A percentile compares a stretch with the other conserved stretches of the same genome.
phyloP scores from a whole-genome alignment of 495 filamentous ascomycete species.

The Aspergillus cavernicola region DNA sequence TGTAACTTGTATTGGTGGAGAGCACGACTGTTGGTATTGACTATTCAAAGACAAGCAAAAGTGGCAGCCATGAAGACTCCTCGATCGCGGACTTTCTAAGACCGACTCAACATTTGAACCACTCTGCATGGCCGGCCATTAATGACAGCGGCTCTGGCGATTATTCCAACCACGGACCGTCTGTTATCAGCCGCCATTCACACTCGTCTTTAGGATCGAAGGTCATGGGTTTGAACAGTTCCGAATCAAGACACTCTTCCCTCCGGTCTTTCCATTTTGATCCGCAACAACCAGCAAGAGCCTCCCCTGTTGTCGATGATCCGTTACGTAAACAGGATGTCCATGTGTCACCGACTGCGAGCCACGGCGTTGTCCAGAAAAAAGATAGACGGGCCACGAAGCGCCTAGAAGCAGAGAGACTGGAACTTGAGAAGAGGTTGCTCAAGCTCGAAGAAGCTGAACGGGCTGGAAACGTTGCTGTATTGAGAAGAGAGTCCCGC shows the following conservation, averaged over 20 bases:
- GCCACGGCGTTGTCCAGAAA: constrained; percentile 14
- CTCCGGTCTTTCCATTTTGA: constrained; percentile 2
- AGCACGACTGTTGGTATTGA: constrained; percentile 16
- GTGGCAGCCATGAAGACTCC: neutral
- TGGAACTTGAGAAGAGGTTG: constrained; percentile 36
- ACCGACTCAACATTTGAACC: neutral
- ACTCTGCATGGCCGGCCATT: neutral
- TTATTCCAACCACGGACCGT: constrained; percentile 1
- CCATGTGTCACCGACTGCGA: constrained; percentile 19
- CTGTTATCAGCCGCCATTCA: constrained; percentile 1
- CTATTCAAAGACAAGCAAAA: constrained; percentile 22
- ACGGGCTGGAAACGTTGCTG: constrained; percentile 14
- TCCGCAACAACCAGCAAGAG: neutral
- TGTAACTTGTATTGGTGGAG: too few species aligned
- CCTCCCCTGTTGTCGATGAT: neutral
- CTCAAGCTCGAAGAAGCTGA: constrained; percentile 31
- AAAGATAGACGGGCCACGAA: constrained; percentile 37
- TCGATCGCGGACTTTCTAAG: neutral
- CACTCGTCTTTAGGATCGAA: constrained; percentile 7
- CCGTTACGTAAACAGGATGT: constrained; percentile 7
- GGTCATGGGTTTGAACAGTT: neutral
- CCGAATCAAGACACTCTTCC: constrained; percentile 7
- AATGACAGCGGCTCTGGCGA: neutral
- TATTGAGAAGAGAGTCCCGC: constrained; percentile 25
- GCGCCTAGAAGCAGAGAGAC: constrained; percentile 36